Percentiles rank a stretch among this genome's conserved stretches.
These are phyloP conservation scores for Rutidosis leptorrhynchoides DNA, from an alignment of 129 eudicot species.

Conservation along the genomic window DNA sequence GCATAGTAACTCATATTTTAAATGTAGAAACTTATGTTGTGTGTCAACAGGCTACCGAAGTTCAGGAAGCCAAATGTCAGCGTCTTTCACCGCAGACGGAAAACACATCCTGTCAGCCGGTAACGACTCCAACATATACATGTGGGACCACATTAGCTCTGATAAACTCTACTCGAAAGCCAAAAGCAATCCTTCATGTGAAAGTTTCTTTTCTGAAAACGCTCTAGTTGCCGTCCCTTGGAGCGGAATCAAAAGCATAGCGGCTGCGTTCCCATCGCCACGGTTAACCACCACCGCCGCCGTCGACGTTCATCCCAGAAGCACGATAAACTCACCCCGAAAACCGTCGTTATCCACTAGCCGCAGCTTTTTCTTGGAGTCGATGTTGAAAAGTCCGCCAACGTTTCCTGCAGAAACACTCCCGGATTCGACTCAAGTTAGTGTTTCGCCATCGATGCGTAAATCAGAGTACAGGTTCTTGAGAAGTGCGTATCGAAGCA, in stretches of 20 bases:
- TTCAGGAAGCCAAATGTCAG: constrained; percentile 75
- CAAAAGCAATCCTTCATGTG: constrained; percentile 51
- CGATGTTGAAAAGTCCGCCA: constrained; percentile 42
- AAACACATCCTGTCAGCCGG: constrained; percentile 79
- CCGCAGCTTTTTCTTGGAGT: constrained; percentile 57
- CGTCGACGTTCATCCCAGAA: constrained; percentile 10
- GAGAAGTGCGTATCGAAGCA: constrained; percentile 18
- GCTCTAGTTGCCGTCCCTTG: constrained; percentile 65
- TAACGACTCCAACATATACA: constrained; percentile 61
- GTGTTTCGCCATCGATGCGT: constrained; percentile 30
- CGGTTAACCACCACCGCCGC: constrained; percentile 1
- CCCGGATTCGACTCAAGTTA: constrained; percentile 37
- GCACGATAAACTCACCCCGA: constrained; percentile 37
- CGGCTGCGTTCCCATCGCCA: constrained; percentile 22
- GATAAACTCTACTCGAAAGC: constrained; percentile 38
- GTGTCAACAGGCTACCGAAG: constrained; percentile 49
- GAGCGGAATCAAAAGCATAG: constrained; percentile 44
- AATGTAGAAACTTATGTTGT: neutral
- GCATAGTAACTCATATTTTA: neutral
- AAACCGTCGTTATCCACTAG: constrained; percentile 37
- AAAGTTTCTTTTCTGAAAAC: constrained; percentile 50
- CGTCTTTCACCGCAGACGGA: constrained; percentile 65
- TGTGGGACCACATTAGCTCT: constrained; percentile 55
- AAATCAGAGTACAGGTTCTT: constrained; percentile 22
- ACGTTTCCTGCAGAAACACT: constrained; percentile 81